Evolutionary conservation across 2,329 filamentous ascomycete species (phyloP), one percentile per base, ranked within the genome.

Genomic region (Calonectria pseudoreteaudii): DNA sequence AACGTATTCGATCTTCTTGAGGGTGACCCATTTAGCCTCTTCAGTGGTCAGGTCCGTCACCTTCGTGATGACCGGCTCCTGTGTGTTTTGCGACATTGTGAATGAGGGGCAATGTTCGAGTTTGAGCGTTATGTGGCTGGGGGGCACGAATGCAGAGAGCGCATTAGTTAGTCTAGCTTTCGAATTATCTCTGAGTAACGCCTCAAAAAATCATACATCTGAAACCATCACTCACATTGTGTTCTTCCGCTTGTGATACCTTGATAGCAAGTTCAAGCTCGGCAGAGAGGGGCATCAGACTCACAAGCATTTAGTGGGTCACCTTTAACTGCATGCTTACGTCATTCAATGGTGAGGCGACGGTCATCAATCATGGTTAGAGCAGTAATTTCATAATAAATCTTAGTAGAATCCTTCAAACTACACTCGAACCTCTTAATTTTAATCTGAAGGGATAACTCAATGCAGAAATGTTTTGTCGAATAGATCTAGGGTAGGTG

Each of bases 1-100:
- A 66, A 80, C 66, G 58, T 80, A 80, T n/a, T 80, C 79, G 13
- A 80, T 77, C 58, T 79, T 80, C 41, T 80, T 76, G 66, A 80
- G 78, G 0, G 77, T 76, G 30, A 80, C n/a, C 79, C 79, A 80
- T 36, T 67, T 80, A 31, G 79, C 74, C n/a, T 80, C 74, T 3
- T 78, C 67, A 11, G 74, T 34, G 1, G 79, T 38, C 28, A 80
- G 76, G 67, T 80, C 79, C 1, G 79, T 76, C 53, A 71, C 47
- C 28, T 74, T 80, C 50, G 79, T 80, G 68, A 80, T 77, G 68
- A 78, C 70, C 11, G 79, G 79, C 36, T 80, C 78, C 52, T 80
- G 79, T 14, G 75, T 41, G 30, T 62, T 36, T 62, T 62, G 56
- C 36, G 56, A 62, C 56, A 62, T 62, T 14, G 10, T 62, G 36